A percentile compares a stretch with the other conserved stretches of the same genome.
These are phyloP conservation scores for Xylariaceae sp. DNA, from an alignment of 2,329 filamentous ascomycete species.

Conservation along the genomic window DNA sequence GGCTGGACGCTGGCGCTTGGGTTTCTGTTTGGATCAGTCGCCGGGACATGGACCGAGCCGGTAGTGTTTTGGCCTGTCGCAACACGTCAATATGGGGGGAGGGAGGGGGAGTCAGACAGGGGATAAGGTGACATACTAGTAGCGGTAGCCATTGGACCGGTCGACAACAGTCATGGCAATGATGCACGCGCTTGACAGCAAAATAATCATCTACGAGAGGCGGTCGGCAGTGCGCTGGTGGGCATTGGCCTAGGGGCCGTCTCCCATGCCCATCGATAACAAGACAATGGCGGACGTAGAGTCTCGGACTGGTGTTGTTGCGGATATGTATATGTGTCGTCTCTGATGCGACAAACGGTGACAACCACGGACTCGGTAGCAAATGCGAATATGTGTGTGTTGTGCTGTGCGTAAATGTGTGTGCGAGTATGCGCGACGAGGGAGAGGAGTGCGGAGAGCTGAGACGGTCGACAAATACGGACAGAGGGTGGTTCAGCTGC, in stretches of 20 bases:
- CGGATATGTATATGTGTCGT: too few species aligned
- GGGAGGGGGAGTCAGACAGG: neutral
- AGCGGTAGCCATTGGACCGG: constrained; percentile 30
- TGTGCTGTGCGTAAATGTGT: neutral
- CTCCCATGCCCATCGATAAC: constrained; percentile 30
- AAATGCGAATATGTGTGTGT: constrained; percentile 6
- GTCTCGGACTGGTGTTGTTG: too few species aligned
- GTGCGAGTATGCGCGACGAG: constrained; percentile 13
- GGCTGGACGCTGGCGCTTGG: constrained; percentile 19
- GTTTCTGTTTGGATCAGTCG: constrained; percentile 17
- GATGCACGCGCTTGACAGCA: constrained; percentile 9
- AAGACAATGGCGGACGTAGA: constrained; percentile 8
- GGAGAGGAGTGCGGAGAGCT: neutral
- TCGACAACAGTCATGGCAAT: constrained; percentile 28
- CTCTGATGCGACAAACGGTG: too few species aligned
- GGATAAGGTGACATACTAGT: constrained; percentile 23
- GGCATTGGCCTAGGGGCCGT: constrained; percentile 21
- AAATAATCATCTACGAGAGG: constrained; percentile 19
- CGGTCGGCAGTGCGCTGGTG: constrained; percentile 18
- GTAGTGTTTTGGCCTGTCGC: constrained; percentile 27
- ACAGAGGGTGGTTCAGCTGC: constrained; percentile 8
- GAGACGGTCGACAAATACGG: constrained; percentile 2
- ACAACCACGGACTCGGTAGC: constrained; percentile 3
- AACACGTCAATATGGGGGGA: constrained; percentile 19
- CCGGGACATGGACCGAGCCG: constrained; percentile 27